These are phyloP conservation scores for Fusarium sublunatum DNA, from an alignment of 2,329 filamentous ascomycete species.

Conservation along the genomic window DNA sequence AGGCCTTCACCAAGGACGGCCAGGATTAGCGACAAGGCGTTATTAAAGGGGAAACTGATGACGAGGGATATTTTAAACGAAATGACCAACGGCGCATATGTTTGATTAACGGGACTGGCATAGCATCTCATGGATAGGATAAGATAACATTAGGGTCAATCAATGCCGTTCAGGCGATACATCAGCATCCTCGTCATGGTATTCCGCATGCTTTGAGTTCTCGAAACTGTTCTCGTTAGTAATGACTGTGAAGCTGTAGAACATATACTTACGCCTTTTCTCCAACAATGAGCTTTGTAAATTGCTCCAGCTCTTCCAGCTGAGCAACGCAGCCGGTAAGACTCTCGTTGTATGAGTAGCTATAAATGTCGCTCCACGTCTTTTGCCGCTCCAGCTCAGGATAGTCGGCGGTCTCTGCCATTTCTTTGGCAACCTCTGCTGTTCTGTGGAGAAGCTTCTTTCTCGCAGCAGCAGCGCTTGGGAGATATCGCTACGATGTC, in stretches of 20 bases:
- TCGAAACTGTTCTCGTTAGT: slow-evolving; percentile 50
- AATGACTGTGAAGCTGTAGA: background rate
- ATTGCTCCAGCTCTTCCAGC: slow-evolving; percentile 65
- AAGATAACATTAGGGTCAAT: slow-evolving; percentile 24
- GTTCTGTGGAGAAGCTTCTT: slow-evolving; percentile 64
- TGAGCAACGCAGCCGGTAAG: slow-evolving; percentile 66
- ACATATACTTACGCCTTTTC: slow-evolving; percentile 58
- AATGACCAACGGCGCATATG: slow-evolving; percentile 60
- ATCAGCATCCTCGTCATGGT: slow-evolving; percentile 38
- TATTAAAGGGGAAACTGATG: slow-evolving; percentile 75
- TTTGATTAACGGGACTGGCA: slow-evolving; percentile 37
- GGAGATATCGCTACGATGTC: slow-evolving; percentile 60
- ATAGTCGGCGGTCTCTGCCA: slow-evolving; percentile 37
- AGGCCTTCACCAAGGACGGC: slow-evolving; percentile 63
- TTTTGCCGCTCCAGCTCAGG: slow-evolving; percentile 50
- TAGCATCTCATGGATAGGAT: slow-evolving; percentile 27
- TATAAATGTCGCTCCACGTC: slow-evolving; percentile 68
- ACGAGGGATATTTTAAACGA: slow-evolving; percentile 84
- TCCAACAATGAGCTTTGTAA: slow-evolving; percentile 68
- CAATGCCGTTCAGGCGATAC: slow-evolving; percentile 23
- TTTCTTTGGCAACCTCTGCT: slow-evolving; percentile 58
- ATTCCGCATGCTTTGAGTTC: slow-evolving; percentile 43
- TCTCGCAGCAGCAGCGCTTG: slow-evolving; percentile 64
- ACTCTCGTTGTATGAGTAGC: slow-evolving; percentile 65
- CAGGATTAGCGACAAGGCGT: slow-evolving; percentile 68